Evolutionary conservation across 1,284 basidiomycete species (phyloP), one percentile per base, ranked within the genome.

Genomic region (Xanthoconium separans): DNA sequence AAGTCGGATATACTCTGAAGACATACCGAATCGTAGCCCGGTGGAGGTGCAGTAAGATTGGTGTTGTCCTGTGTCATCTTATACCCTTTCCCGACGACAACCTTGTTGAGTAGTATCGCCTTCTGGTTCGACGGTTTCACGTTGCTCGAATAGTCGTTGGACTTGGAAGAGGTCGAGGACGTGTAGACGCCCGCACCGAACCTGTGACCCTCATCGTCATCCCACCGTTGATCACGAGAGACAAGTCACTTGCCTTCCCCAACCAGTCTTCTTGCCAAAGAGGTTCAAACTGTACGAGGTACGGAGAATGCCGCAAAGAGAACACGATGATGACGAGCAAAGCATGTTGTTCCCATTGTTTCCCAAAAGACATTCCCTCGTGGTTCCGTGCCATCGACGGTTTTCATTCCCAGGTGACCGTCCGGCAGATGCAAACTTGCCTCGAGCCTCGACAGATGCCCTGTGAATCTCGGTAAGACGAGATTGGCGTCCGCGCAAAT

Each of bases 51-150:
- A 0, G 77, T 82, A 48, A 86, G 58, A 7, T 66, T 70, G 6
- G 76, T 74, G 54, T 77, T 79, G 58, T 84, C 80, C 27, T 81
- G 76, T n/a, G 75, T 74, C 69, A 84, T 70, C 65, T 84, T 85
- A 58, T 75, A 81, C 5, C 84, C 84, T 60, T 79, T 82, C 24
- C 85, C 85, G n/a, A 85, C 83, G 13, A 85, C 72, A 13, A 86
- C 84, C 62, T 84, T 85, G 69, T 85, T 86, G 50, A 87, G 69
- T 12, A 87, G 73, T 33, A 87, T 83, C 0, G 80, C 81, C 61
- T 85, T 86, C 51, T 79, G 68, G 12, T 66, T 62, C 0, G 82
- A 84, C 42, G 74, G 70, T 57, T 72, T 76, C 45, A 75, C 72
- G 56, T 85, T 86, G 42, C 70, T 73, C 16, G 82, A 81, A 61